Percentiles rank a stretch among this genome's conserved stretches.
phyloP scores from a whole-genome alignment of 169 alveolate genomes.

The Plasmodium vinckei region DNA sequence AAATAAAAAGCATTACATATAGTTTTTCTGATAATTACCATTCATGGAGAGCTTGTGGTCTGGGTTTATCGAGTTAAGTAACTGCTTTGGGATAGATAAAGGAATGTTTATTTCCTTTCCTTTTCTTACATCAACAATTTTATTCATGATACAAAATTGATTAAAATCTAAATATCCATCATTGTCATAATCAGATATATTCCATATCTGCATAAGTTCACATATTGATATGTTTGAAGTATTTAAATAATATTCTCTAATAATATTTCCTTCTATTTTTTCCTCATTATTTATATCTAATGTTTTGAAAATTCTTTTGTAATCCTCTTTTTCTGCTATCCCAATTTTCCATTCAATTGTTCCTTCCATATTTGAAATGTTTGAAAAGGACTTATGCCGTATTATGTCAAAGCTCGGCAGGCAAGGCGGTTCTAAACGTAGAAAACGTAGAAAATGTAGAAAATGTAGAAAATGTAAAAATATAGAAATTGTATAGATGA shows the following conservation, averaged over 20 bases:
- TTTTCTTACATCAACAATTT: slow-evolving; percentile 55
- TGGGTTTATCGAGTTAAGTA: slow-evolving; percentile 26
- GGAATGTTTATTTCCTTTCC: slow-evolving; percentile 56
- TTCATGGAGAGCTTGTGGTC: background rate
- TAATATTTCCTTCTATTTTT: slow-evolving; percentile 38
- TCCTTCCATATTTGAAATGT: slow-evolving; percentile 58
- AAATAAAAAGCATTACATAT: no score
- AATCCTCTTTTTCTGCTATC: slow-evolving; percentile 28
- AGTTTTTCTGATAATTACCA: background rate
- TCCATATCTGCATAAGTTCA: slow-evolving; percentile 74
- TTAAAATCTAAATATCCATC: slow-evolving; percentile 66
- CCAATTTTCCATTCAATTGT: slow-evolving; percentile 36
- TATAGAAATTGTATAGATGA: no score
- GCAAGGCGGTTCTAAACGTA: slow-evolving; percentile 66
- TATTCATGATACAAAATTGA: slow-evolving; percentile 65
- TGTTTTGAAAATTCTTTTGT: slow-evolving; percentile 26
- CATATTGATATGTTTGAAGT: slow-evolving; percentile 51
- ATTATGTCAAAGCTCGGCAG: slow-evolving; percentile 64
- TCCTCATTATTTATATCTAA: slow-evolving; percentile 64
- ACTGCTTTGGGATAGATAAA: slow-evolving; percentile 18
- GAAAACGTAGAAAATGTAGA: no score
- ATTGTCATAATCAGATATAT: slow-evolving; percentile 49
- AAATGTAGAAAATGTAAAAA: no score
- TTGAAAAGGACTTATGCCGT: slow-evolving; percentile 63
- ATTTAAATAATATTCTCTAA: slow-evolving; percentile 58